A percentile compares a stretch with the other conserved stretches of the same genome.
These are phyloP conservation scores for Aureobasidium sp. DNA, from an alignment of 2,329 filamentous ascomycete genomes.

Conservation along the genomic window DNA sequence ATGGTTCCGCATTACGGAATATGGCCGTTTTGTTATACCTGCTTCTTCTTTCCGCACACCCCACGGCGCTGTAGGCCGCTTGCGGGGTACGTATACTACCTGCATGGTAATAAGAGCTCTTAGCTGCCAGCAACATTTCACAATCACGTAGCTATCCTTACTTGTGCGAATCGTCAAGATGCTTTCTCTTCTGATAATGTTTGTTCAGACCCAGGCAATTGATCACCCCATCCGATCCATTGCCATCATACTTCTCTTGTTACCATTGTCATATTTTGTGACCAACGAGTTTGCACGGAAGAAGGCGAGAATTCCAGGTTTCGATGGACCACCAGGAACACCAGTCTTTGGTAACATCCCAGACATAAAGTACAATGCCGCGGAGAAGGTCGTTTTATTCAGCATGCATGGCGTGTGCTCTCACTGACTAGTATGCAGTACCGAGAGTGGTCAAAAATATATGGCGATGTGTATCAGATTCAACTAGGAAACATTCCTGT, in stretches of 20 bases:
- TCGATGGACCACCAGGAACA: constrained; percentile 31
- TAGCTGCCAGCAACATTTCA: neutral
- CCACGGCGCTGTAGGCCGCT: neutral
- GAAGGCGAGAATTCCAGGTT: constrained; percentile 28
- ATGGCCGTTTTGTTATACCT: neutral
- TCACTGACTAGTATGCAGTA: constrained; percentile 31
- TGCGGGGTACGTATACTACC: neutral
- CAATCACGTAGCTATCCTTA: neutral
- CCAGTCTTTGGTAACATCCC: constrained; percentile 35
- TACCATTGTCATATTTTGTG: constrained; percentile 28
- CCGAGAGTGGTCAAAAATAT: constrained; percentile 32
- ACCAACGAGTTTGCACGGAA: constrained; percentile 29
- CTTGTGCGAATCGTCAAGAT: neutral
- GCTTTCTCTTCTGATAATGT: constrained; percentile 13
- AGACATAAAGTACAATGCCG: constrained; percentile 27
- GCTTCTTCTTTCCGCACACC: neutral
- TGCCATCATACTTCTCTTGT: constrained; percentile 17
- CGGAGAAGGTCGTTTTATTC: neutral
- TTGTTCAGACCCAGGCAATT: constrained; percentile 4
- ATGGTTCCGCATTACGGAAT: neutral
- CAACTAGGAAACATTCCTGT: constrained; percentile 38
- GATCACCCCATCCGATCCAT: constrained; percentile 12
- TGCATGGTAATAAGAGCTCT: neutral
- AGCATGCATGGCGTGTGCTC: too few relatives aligned
- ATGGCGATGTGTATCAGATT: constrained; percentile 38